Evolutionary conservation across 2,329 filamentous ascomycete species (phyloP).

Genomic region (Coniochaeta hoffmannii): DNA sequence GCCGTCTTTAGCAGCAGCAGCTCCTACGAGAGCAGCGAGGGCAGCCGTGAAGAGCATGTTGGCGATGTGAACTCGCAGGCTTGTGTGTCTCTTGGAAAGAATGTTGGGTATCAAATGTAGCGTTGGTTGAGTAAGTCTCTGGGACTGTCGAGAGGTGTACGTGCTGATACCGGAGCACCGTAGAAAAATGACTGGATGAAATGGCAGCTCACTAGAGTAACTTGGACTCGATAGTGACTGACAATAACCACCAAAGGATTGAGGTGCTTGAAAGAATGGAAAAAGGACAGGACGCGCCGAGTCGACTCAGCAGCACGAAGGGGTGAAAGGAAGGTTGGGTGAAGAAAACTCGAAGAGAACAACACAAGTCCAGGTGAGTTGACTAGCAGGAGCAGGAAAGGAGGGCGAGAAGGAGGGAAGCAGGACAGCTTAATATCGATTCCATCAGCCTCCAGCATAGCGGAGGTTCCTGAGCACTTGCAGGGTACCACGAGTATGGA

Average conservation of each 20-base stretch:
- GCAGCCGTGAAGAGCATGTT: constrained; percentile 14
- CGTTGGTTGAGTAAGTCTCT: constrained; percentile 8
- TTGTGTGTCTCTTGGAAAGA: constrained; percentile 2
- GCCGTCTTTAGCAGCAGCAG: constrained; percentile 30
- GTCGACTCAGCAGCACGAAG: constrained; percentile 16
- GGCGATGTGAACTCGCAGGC: constrained; percentile 1
- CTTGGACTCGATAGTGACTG: constrained; percentile 5
- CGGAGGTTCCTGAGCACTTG: not conserved
- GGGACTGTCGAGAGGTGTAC: constrained; percentile 5
- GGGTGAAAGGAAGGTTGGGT: constrained; percentile 14
- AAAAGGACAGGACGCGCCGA: constrained; percentile 15
- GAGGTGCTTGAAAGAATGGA: constrained; percentile 5
- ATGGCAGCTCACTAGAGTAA: not conserved
- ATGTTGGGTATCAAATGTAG: constrained; percentile 1
- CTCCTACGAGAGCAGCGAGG: constrained; percentile 26
- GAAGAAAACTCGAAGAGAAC: constrained; percentile 12
- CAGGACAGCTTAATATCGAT: not conserved
- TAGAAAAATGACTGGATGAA: constrained; percentile 1
- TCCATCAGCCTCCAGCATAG: not conserved
- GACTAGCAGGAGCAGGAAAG: constrained; percentile 6
- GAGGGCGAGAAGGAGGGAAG: constrained; percentile 2
- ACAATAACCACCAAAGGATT: constrained; percentile 1
- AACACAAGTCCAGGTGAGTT: constrained; percentile 14
- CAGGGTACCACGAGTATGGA: constrained; percentile 1
- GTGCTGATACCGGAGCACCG: constrained; percentile 6